Evolutionary conservation across 108 stramenopile species (phyloP), one percentile per base, ranked within the genome.

Genomic region (Skeletonema grethae): DNA sequence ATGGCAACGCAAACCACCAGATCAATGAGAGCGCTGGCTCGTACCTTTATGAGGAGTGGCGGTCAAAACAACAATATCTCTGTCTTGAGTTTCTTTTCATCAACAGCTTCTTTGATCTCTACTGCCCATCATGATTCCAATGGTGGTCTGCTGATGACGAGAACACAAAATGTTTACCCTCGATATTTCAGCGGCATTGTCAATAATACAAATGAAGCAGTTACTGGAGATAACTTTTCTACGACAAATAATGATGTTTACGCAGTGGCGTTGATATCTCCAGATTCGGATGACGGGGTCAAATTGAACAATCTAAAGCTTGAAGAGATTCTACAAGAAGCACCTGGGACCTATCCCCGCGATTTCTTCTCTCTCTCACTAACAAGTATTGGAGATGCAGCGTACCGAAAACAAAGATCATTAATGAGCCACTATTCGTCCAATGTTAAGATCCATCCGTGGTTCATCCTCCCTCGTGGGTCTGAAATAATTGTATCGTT

Each of bases 301-400:
- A 73, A 73, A 60, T 61, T 80, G 5, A 69, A 63, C 50, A 69
- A 62, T 32, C 32, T 79, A 5, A 57, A 36, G 16, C 67, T 84
- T 12, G 56, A 80, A 38, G 87, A 89, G 57, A 86, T 92, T 38
- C 69, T 90, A 41, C 70, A 78, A 43, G 76, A 84, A 31, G 76
- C 88, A 45, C 69, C 79, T 0, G 79, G 67, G 7, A 87, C 90
- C 16, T 82, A 85, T 45, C 86, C 92, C 2, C 85, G 95, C 16
- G 95, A 96, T 78, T 81, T 93, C 62, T 88, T 96, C 16, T 84
- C 87, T 6, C 63, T 96, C 9, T 61, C 85, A n/a, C 62, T 92
- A 32, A 84, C 86, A 24, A 80, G 67, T 65, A 65, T 78, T 25
- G 77, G 85, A 2, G 83, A 88, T 48, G 77, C 84, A 18, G 57